Conservation (phyloP, 306 rosid genomes). For the Acacia crassicarpa region DNA sequence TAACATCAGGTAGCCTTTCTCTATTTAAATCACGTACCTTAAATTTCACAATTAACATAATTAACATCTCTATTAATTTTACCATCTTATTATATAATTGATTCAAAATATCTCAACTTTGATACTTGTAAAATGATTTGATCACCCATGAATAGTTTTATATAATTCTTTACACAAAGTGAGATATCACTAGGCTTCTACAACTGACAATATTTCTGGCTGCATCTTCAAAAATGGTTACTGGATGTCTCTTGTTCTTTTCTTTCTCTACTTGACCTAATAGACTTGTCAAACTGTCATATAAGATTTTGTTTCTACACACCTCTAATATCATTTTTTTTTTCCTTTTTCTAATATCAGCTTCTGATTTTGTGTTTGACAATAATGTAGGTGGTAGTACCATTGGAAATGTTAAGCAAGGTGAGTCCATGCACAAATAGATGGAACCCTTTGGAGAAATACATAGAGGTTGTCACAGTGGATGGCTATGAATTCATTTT, state of each 20-base stretch:
- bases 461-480: conserved; percentile 48
- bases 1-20: no score
- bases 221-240: background rate
- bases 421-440: conserved; percentile 52
- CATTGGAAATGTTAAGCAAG: conserved; percentile 49
- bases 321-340: background rate
- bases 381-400: conserved; percentile 53
- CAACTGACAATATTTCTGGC: background rate
- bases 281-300: background rate
- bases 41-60: no score
- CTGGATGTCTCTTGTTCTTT: no score
- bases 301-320: background rate
- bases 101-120: no score
- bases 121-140: no score
- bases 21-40: no score
- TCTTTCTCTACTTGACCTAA: no score
- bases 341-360: background rate
- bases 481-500: conserved; percentile 73
- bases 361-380: conserved; percentile 7
- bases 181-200: background rate
- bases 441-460: conserved; percentile 56
- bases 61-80: no score
- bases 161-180: background rate
- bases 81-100: no score
- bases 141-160: no score